These are phyloP conservation scores for Eucalyptus paniculata DNA, from an alignment of 345 rosid genomes.

Conservation along the genomic window DNA sequence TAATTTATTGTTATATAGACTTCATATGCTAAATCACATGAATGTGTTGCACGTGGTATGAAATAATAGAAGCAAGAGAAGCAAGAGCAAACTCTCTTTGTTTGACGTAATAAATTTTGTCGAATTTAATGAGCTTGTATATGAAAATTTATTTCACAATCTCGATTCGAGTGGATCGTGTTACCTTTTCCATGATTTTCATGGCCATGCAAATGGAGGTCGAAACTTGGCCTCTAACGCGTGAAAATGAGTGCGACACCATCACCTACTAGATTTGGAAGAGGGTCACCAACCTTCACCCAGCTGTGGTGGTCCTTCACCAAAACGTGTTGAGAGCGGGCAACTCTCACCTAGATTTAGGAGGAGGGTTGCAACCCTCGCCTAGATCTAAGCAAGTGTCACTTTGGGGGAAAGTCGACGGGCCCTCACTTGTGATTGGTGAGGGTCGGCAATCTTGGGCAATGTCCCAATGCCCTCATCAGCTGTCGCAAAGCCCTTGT, in stretches of 20 bases:
- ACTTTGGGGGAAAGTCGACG: no score
- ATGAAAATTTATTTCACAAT: background rate
- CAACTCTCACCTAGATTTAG: no score
- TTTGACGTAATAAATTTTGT: background rate
- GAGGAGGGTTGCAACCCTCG: accelerated
- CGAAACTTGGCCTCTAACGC: background rate
- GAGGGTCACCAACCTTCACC: no score
- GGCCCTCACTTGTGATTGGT: no score
- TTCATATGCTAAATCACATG: background rate
- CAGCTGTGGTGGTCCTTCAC: accelerated
- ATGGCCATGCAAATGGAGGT: no score
- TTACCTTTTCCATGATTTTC: background rate
- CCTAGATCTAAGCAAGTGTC: no score
- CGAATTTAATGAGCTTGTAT: background rate
- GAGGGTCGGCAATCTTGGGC: no score
- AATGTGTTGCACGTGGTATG: background rate
- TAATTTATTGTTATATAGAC: background rate
- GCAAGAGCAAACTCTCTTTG: background rate
- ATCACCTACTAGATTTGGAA: no score
- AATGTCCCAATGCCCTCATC: no score
- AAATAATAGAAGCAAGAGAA: background rate
- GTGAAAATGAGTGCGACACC: background rate
- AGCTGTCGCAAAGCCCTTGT: no score
- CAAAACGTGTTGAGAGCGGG: accelerated
- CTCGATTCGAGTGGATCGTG: no score